Conservation (phyloP, 441 rosid genomes). For the Arabidopsis lyrata region DNA sequence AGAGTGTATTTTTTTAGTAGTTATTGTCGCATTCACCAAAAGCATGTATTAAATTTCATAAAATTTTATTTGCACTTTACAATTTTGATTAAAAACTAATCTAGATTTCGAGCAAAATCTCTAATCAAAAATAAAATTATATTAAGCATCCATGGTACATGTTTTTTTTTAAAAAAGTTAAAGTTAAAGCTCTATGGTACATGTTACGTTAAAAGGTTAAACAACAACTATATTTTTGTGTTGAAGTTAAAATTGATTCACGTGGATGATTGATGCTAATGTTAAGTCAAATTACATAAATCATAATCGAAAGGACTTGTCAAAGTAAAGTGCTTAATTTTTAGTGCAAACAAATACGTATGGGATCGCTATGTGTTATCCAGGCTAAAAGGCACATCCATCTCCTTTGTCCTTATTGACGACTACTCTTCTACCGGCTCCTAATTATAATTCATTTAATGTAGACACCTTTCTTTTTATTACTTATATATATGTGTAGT, state of each 20-base stretch:
- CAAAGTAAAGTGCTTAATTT: constrained; percentile 25
- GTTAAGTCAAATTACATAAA: constrained; percentile 33
- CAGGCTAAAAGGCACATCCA: constrained; percentile 43
- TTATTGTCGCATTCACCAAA: neutral
- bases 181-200: neutral
- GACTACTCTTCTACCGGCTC: constrained; percentile 39
- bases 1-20: neutral
- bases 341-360: constrained; percentile 38
- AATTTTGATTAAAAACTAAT: neutral
- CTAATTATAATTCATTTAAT: constrained; percentile 31
- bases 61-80: neutral
- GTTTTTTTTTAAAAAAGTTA: neutral
- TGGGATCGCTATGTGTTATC: constrained; percentile 44
- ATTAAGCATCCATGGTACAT: neutral
- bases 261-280: constrained; percentile 33
- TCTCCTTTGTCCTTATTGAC: constrained; percentile 42
- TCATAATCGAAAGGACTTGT: constrained; percentile 39
- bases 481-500: too few species aligned
- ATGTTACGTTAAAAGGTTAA: neutral
- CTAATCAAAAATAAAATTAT: neutral
- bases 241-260: neutral
- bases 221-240: neutral
- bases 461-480: neutral
- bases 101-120: neutral
- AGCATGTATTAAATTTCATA: neutral